phyloP scores from a whole-genome alignment of 352 stramenopile genomes.

The Phytophthora crassamura region DNA sequence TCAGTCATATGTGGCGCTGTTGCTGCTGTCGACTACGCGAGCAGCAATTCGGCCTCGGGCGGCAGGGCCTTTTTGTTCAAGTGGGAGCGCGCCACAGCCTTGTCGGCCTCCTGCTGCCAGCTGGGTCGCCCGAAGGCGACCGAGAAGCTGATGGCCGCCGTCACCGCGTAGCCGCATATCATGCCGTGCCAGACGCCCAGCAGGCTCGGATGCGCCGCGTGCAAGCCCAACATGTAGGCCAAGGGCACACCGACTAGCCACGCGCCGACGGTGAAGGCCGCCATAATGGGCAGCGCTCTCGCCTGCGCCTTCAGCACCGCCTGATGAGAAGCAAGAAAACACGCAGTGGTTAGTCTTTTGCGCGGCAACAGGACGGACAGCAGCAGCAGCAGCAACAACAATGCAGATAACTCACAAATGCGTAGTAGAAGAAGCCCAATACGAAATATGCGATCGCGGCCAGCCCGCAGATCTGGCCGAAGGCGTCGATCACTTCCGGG shows the following conservation, averaged over 20 bases:
- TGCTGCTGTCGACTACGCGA: conserved; percentile 31
- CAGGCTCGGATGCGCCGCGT: conserved; percentile 39
- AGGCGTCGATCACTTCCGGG: conserved; percentile 62
- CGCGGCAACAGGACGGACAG: neutral
- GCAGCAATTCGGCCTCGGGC: conserved; percentile 37
- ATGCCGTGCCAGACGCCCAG: conserved; percentile 77
- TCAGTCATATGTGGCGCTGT: too few relatives aligned
- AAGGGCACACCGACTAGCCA: conserved; percentile 80
- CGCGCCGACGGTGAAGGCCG: conserved; percentile 62
- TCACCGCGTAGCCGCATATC: conserved; percentile 77
- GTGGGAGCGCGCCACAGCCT: conserved; percentile 63
- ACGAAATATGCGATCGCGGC: conserved; percentile 70
- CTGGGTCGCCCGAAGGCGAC: conserved; percentile 64
- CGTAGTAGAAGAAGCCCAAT: conserved; percentile 85
- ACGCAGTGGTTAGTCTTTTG: neutral
- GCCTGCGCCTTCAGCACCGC: conserved; percentile 77
- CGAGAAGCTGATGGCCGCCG: conserved; percentile 69
- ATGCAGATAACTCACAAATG: conserved; percentile 50
- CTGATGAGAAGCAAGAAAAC: conserved; percentile 31
- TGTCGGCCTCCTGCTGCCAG: conserved; percentile 61
- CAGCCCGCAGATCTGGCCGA: conserved; percentile 66
- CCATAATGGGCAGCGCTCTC: conserved; percentile 56
- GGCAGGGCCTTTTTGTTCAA: conserved; percentile 40
- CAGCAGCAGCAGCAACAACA: neutral
- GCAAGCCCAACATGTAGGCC: conserved; percentile 75